Evolutionary conservation across 129 eudicot genomes (phyloP).

Genomic region (Artemisia annua): DNA sequence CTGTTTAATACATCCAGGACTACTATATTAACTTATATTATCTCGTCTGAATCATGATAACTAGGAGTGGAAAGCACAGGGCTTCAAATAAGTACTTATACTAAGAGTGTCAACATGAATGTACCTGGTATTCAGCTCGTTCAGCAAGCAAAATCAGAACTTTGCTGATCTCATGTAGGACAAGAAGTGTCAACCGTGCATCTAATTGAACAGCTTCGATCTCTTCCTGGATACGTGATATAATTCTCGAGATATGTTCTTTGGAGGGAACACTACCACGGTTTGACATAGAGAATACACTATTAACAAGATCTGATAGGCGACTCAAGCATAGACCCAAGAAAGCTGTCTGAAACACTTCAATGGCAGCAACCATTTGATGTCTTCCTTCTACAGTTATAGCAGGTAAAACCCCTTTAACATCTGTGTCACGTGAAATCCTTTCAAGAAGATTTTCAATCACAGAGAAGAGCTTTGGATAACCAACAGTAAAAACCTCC

Average conservation of each 20-base stretch:
- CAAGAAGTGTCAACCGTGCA: conserved; percentile 85
- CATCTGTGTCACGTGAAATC: conserved; percentile 89
- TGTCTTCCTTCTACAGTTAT: conserved; percentile 73
- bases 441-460: conserved; percentile 88
- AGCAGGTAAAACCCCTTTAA: conserved; percentile 94
- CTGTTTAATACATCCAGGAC: background rate
- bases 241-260: conserved; percentile 76
- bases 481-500: conserved; percentile 77
- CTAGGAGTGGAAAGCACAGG: background rate
- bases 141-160: conserved; percentile 78
- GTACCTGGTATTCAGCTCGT: conserved; percentile 96
- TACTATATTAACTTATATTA: background rate
- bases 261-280: conserved; percentile 89
- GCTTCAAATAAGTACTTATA: background rate
- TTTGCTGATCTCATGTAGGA: conserved; percentile 82
- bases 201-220: conserved; percentile 83
- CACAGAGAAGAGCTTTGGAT: conserved; percentile 79
- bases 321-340: conserved; percentile 71
- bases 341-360: conserved; percentile 77
- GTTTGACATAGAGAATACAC: conserved; percentile 74
- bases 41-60: background rate
- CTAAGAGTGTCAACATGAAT: background rate
- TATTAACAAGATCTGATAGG: conserved; percentile 82
- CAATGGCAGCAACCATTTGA: conserved; percentile 76
- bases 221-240: conserved; percentile 86